phyloP scores from a whole-genome alignment of 805 yeast species.

The Priceomyces castillae region DNA sequence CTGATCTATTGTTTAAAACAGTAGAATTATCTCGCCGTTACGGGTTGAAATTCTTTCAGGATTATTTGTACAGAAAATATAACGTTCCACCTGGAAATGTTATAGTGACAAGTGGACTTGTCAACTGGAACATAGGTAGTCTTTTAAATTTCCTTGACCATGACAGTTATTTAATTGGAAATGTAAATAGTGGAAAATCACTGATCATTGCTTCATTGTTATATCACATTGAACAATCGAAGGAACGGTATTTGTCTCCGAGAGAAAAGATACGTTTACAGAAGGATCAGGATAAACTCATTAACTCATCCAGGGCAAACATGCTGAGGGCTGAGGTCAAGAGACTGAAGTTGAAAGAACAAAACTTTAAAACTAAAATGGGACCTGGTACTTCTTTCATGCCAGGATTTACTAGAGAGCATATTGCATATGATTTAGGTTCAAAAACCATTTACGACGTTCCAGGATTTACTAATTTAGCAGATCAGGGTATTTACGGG shows the following conservation, averaged over 20 bases:
- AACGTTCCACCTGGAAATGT: slow-evolving; percentile 41
- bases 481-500: slow-evolving; percentile 25
- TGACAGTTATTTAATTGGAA: slow-evolving; percentile 56
- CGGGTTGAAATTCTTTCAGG: slow-evolving; percentile 29
- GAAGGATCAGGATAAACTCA: slow-evolving; percentile 16
- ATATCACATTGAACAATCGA: slow-evolving; percentile 12
- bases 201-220: slow-evolving; percentile 51
- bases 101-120: slow-evolving; percentile 47
- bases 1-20: slow-evolving; percentile 42
- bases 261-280: slow-evolving; percentile 11
- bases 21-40: slow-evolving; percentile 22
- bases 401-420: slow-evolving; percentile 71
- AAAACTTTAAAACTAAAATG: slow-evolving; percentile 22
- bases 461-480: slow-evolving; percentile 40
- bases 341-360: slow-evolving; percentile 8
- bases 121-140: slow-evolving; percentile 49
- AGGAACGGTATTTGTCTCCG: slow-evolving; percentile 6
- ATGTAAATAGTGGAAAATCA: slow-evolving; percentile 70
- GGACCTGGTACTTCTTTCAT: slow-evolving; percentile 51
- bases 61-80: slow-evolving; percentile 31
- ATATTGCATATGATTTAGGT: slow-evolving; percentile 36
- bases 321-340: slow-evolving; percentile 4
- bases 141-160: slow-evolving; percentile 38
- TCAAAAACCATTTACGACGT: slow-evolving; percentile 39
- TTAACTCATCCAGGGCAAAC: slow-evolving; percentile 6